Conservation (phyloP, 73 alveolate genomes). For the Tetrahymena elliotti region DNA sequence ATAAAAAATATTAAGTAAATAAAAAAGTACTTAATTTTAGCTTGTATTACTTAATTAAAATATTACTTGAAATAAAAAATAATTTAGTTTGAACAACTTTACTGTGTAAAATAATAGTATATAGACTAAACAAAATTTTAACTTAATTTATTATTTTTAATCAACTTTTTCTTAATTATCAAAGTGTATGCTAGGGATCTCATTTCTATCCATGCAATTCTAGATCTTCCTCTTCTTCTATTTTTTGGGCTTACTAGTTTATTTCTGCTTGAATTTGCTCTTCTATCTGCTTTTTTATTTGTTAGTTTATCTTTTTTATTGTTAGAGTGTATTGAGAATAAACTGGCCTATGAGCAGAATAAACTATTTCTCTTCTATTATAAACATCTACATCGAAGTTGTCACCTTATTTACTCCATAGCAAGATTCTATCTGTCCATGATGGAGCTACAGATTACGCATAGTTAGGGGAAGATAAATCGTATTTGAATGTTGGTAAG, state of each 20-base stretch:
- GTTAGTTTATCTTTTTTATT: neutral
- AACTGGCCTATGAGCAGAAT: neutral
- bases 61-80: too few species aligned
- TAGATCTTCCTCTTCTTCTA: neutral
- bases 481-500: neutral
- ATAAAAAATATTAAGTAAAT: too few species aligned
- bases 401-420: neutral
- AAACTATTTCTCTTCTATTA: neutral
- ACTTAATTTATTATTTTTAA: neutral
- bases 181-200: neutral
- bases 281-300: neutral
- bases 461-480: neutral
- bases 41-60: too few species aligned
- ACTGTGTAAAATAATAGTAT: neutral
- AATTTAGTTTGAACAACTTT: neutral
- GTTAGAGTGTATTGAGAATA: neutral
- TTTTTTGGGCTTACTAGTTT: neutral
- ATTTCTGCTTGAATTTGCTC: neutral
- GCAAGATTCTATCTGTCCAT: neutral
- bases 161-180: too few species aligned
- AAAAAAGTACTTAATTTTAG: too few species aligned
- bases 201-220: neutral
- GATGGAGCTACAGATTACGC: neutral
- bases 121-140: neutral
- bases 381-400: neutral